A percentile compares a stretch with the other conserved stretches of the same genome.
phyloP scores from a whole-genome alignment of 129 eudicot species.

The Ambrosia trifida region DNA sequence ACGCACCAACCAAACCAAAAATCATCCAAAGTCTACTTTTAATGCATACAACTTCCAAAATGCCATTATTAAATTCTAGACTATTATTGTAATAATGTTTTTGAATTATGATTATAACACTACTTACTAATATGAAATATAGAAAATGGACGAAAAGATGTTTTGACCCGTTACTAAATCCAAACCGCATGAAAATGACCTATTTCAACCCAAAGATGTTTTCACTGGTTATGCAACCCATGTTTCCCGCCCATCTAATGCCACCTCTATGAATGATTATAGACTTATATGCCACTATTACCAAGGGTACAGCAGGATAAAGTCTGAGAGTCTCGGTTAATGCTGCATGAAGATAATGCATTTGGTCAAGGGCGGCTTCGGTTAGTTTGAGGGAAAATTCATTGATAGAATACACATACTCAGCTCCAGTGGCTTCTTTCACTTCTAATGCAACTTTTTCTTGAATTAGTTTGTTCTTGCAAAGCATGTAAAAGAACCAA shows the following conservation, averaged over 20 bases:
- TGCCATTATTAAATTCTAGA: too few relatives aligned
- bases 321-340: constrained; percentile 73
- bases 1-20: background rate
- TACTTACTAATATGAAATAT: too few relatives aligned
- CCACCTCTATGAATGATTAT: background rate
- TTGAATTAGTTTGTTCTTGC: constrained; percentile 53
- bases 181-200: too few relatives aligned
- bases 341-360: constrained; percentile 80
- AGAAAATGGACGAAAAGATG: too few relatives aligned
- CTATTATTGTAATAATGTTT: too few relatives aligned
- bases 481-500: constrained; percentile 75
- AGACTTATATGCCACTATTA: constrained; percentile 7
- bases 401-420: constrained; percentile 17
- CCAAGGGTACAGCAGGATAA: constrained; percentile 73
- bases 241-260: background rate
- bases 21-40: background rate
- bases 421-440: constrained; percentile 33
- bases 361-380: constrained; percentile 52
- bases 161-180: too few relatives aligned
- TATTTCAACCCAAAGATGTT: background rate
- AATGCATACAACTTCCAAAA: too few relatives aligned
- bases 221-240: background rate
- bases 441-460: constrained; percentile 56
- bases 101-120: too few relatives aligned
- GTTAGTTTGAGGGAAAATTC: constrained; percentile 40